Percentiles rank a stretch among this genome's conserved stretches.
Evolutionary conservation across 768 basidiomycete species (phyloP).

Genomic region (Mycena polygramma): DNA sequence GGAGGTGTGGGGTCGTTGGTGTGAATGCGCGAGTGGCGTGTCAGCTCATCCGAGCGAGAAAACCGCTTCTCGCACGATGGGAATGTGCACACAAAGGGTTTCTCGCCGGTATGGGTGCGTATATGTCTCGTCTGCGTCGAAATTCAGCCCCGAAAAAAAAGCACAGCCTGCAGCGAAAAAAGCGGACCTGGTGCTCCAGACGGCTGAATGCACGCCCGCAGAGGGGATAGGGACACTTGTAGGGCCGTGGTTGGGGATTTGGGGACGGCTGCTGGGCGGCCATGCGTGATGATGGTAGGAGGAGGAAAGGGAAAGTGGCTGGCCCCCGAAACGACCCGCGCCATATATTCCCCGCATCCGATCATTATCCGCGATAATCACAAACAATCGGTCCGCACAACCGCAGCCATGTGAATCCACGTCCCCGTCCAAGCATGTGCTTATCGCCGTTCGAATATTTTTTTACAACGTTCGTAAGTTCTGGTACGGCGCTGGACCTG

Average conservation of each 20-base stretch:
- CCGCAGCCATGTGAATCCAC: conserved; percentile 2
- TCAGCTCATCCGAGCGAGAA: conserved; percentile 98
- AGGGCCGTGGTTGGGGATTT: conserved; percentile 70
- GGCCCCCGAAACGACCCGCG: conserved; percentile 27
- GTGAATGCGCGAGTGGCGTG: conserved; percentile 95
- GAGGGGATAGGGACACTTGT: conserved; percentile 94
- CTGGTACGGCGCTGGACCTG: no score
- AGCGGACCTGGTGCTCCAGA: conserved; percentile 90
- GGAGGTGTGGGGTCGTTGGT: conserved; percentile 64
- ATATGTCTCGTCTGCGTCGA: conserved; percentile 92
- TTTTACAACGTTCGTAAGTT: no score
- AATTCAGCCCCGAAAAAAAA: conserved; percentile 10
- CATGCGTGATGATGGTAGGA: conserved; percentile 32
- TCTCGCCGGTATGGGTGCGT: conserved; percentile 98
- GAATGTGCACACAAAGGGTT: conserved; percentile 93
- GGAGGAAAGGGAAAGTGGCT: not conserved
- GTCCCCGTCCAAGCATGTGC: no score
- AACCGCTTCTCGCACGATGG: conserved; percentile 98
- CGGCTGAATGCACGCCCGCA: conserved; percentile 97
- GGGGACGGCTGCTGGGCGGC: conserved; percentile 6
- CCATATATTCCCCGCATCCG: conserved; percentile 29
- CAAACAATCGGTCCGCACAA: not conserved
- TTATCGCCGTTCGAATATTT: no score
- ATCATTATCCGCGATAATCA: conserved; percentile 27
- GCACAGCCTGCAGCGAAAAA: not conserved